phyloP scores from a whole-genome alignment of 2,329 filamentous ascomycete genomes.

The Grosmannia serpens region DNA sequence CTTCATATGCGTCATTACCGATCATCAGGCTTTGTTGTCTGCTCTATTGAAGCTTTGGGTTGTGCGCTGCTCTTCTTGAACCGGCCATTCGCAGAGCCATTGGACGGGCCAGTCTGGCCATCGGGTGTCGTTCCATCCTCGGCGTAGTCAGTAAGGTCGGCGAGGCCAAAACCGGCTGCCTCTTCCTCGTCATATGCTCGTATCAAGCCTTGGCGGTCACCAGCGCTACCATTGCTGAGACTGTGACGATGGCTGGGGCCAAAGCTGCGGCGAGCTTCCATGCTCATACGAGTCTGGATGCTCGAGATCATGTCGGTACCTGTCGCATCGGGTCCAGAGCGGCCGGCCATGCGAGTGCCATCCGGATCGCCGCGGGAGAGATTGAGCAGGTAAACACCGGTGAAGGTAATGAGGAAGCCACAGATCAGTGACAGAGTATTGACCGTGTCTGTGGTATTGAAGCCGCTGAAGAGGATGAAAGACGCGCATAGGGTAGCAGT shows the following conservation, averaged over 20 bases:
- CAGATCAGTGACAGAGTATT: slow-evolving; percentile 87
- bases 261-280: slow-evolving; percentile 75
- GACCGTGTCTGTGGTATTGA: slow-evolving; percentile 86
- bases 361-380: slow-evolving; percentile 88
- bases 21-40: slow-evolving; percentile 3
- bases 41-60: not conserved
- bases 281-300: slow-evolving; percentile 80
- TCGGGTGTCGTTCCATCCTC: slow-evolving; percentile 44
- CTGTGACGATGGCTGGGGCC: slow-evolving; percentile 41
- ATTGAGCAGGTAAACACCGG: slow-evolving; percentile 90
- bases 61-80: slow-evolving; percentile 5
- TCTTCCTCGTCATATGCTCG: slow-evolving; percentile 82
- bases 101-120: slow-evolving; percentile 32
- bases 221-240: slow-evolving; percentile 45
- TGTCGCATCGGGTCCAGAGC: slow-evolving; percentile 58
- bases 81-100: slow-evolving; percentile 19
- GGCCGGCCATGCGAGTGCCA: slow-evolving; percentile 55
- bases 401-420: slow-evolving; percentile 90
- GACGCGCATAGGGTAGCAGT: slow-evolving; percentile 89
- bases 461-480: slow-evolving; percentile 90
- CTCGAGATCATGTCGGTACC: slow-evolving; percentile 87
- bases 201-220: slow-evolving; percentile 74
- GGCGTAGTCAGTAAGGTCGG: slow-evolving; percentile 67
- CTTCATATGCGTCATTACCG: not conserved
- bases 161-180: slow-evolving; percentile 59